Conservation (phyloP, 768 basidiomycete species). For the Suillus bovinus region DNA sequence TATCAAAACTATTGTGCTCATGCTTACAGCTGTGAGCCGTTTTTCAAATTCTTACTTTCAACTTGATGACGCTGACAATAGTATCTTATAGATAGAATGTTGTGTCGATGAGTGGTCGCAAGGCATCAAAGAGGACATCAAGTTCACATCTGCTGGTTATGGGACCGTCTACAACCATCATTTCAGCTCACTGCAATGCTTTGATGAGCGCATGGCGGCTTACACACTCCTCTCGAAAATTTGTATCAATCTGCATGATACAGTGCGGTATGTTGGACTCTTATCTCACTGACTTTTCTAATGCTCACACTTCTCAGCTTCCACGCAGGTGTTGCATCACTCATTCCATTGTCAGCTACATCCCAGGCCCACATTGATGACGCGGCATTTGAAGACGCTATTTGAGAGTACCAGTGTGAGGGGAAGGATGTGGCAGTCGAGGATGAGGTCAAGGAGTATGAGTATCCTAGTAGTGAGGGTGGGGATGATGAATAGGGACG, state of each 20-base stretch:
- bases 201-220: slow-evolving; percentile 5
- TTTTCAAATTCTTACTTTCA: neutral
- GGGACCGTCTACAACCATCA: slow-evolving; percentile 8
- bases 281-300: neutral
- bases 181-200: slow-evolving; percentile 7
- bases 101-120: neutral
- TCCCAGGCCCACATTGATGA: neutral
- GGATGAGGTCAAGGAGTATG: neutral
- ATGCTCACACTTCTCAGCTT: neutral
- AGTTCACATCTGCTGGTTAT: neutral
- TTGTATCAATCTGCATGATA: neutral
- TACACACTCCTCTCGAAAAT: slow-evolving; percentile 6
- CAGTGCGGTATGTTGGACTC: slow-evolving; percentile 3
- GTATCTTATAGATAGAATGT: neutral
- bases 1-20: neutral
- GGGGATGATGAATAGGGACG: neutral
- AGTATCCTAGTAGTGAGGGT: neutral
- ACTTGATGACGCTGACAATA: neutral
- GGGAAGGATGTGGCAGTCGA: neutral
- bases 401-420: neutral
- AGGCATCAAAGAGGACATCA: neutral
- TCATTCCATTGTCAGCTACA: neutral
- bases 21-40: neutral
- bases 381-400: neutral
- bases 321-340: neutral